Evolutionary conservation across 768 basidiomycete genomes (phyloP), one percentile per base, ranked within the genome.

Genomic region (Russula dissimulans): DNA sequence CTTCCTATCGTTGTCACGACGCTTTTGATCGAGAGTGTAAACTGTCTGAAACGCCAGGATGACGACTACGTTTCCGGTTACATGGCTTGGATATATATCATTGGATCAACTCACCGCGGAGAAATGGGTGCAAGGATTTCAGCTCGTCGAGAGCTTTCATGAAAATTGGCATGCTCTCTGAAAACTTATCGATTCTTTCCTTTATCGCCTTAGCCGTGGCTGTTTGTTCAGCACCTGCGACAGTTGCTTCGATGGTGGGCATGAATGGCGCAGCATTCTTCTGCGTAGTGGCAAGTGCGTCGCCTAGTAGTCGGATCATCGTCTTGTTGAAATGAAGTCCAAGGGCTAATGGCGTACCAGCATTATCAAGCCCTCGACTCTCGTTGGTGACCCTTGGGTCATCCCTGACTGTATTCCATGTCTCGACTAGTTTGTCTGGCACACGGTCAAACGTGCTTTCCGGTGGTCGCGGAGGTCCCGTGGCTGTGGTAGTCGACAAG

Each of bases 31-130:
- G 22, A 26, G 22, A 26, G 22, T 26, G 22, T 26, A 26, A 26
- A 26, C 22, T 26, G 22, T 26, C 22, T 26, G 22, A 26, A 26
- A 26, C 22, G 81, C 80, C 17, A 75, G 66, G 17, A 81, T 78
- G 31, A 76, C 78, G 48, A 79, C 81, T 73, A 18, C 9, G 8
- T 34, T 5, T 22, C 43, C 15, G 36, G 22, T 54, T 10, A 59
- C 0, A 29, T 29, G 1, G 4, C 18, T 4, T 36, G 52, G 9
- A 14, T 32, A 10, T 10, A 11, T 18, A 4, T 22, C 17, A 22
- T 15, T 38, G 36, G 36, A 8, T 22, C 14, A 41, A 47, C 65
- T 10, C 29, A 71, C 71, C 62, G n/a, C 22, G 1, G 22, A 26
- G 22, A 26, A 26, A 26, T 26, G 22, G 22, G 22, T 26, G 22